Conservation (phyloP, 192 early-diverging fungal genomes). For the Umbelopsis sp. region DNA sequence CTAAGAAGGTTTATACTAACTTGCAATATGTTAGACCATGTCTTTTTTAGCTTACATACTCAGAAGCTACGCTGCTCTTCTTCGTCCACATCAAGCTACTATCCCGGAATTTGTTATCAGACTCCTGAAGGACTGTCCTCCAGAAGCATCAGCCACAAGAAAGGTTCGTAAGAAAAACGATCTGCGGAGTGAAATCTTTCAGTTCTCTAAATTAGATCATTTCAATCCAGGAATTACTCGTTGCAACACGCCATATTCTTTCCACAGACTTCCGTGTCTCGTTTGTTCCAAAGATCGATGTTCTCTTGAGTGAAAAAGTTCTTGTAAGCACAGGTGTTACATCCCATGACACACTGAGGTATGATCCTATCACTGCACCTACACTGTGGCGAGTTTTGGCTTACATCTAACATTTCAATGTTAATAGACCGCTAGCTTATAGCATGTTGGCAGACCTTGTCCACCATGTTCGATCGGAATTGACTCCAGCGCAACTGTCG, state of each 20-base stretch:
- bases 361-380: background rate
- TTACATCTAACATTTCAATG: background rate
- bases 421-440: constrained; percentile 80
- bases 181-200: no score
- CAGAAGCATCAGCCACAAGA: constrained; percentile 88
- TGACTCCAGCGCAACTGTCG: constrained; percentile 79
- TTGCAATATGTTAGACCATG: constrained; percentile 64
- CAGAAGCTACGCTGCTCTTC: constrained; percentile 68
- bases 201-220: background rate
- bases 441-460: constrained; percentile 96
- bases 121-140: constrained; percentile 90
- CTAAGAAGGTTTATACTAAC: background rate
- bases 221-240: constrained; percentile 78
- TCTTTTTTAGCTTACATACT: constrained; percentile 97
- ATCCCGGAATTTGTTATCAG: constrained; percentile 90
- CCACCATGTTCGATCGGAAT: constrained; percentile 88
- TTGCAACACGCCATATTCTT: constrained; percentile 93
- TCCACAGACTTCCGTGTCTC: constrained; percentile 88
- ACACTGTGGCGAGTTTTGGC: background rate
- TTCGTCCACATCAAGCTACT: constrained; percentile 74
- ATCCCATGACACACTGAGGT: constrained; percentile 86
- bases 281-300: constrained; percentile 92
- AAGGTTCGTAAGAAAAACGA: constrained; percentile 55
- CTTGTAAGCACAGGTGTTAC: constrained; percentile 93
- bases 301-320: constrained; percentile 91